Base-by-base conservation (phyloP, 2,329 filamentous ascomycete genomes). In the Lecanicillium sp. region DNA sequence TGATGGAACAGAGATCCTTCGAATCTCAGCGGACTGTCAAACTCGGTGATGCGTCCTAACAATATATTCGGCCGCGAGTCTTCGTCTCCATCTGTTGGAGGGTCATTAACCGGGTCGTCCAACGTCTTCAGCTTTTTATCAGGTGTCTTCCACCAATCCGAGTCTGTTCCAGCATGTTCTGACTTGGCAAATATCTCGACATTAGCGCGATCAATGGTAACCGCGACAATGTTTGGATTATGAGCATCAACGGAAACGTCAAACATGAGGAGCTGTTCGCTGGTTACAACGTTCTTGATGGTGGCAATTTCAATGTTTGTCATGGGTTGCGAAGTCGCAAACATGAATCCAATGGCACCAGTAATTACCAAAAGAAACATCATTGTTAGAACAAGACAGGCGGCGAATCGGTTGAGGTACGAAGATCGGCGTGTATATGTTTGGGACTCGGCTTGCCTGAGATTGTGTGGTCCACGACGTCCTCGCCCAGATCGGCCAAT, bases 141-240 rank as follows among this genome's bases (percentile, higher is more conserved):
- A 19, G 52, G 54, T 28, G 55, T 55, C 15, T 67, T 65, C 70
- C 73, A 73, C 74, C 76, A 78, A 52, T 77, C 70, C 18, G 68
- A 73, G 50, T 79, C 75, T 7, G 70, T 73, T n/a, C 85, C 85
- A 11, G 90, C 84, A 55, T 90, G 85, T 43, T 85, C 86, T 43
- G 88, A 95, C 61, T 94, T 95, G 20, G 92, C 92, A 60, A 96
- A 96, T 22, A 98, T 75, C 52, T 94, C 88, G 41, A 96, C 71
- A 56, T 96, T 88, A 54, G 94, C 83, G 33, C 89, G 80, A 46
- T 85, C 80, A 28, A 98, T 78, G 3, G 83, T 83, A 30, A 98
- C 83, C 2, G 87, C 80, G 29, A 96, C 83, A 29, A 95, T 80
- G 50, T 96, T 98, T 1, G 90, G 89, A 56, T 98, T 98, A 50